phyloP scores from a whole-genome alignment of 805 yeast genomes.

The Komagataella ulmi region DNA sequence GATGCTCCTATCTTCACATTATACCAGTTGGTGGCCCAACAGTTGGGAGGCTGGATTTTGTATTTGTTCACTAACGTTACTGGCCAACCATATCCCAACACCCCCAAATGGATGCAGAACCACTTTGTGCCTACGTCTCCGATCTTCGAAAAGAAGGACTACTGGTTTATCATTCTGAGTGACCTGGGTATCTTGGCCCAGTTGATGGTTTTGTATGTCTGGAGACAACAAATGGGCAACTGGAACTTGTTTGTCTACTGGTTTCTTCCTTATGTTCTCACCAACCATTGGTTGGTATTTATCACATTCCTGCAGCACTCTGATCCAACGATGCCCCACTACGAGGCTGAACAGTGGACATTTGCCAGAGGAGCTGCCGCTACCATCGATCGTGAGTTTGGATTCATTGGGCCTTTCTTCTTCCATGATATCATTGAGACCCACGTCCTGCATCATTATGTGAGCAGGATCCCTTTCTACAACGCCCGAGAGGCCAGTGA shows the following conservation, averaged over 20 bases:
- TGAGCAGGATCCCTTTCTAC: constrained; percentile 77
- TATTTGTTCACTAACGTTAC: constrained; percentile 61
- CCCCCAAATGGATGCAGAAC: constrained; percentile 32
- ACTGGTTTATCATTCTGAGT: constrained; percentile 55
- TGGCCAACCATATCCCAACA: constrained; percentile 49
- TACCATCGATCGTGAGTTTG: constrained; percentile 75
- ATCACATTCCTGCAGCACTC: constrained; percentile 80
- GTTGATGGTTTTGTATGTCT: constrained; percentile 36
- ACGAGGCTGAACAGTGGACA: constrained; percentile 64
- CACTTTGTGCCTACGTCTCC: constrained; percentile 70
- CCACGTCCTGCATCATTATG: constrained; percentile 78
- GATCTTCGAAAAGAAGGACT: constrained; percentile 60
- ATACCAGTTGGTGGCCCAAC: constrained; percentile 45
- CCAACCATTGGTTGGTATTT: constrained; percentile 84
- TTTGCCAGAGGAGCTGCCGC: constrained; percentile 87
- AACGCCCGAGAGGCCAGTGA: constrained; percentile 71
- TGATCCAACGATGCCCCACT: constrained; percentile 70
- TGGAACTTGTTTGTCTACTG: constrained; percentile 55
- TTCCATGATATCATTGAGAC: constrained; percentile 89
- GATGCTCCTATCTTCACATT: constrained; percentile 67
- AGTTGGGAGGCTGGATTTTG: constrained; percentile 64
- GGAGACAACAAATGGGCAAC: constrained; percentile 50
- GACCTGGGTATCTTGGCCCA: constrained; percentile 60
- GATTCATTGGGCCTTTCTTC: constrained; percentile 62
- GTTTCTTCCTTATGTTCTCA: constrained; percentile 65